Base-by-base conservation (phyloP, 2,329 filamentous ascomycete species). In the Paecilomyces fulvus region DNA sequence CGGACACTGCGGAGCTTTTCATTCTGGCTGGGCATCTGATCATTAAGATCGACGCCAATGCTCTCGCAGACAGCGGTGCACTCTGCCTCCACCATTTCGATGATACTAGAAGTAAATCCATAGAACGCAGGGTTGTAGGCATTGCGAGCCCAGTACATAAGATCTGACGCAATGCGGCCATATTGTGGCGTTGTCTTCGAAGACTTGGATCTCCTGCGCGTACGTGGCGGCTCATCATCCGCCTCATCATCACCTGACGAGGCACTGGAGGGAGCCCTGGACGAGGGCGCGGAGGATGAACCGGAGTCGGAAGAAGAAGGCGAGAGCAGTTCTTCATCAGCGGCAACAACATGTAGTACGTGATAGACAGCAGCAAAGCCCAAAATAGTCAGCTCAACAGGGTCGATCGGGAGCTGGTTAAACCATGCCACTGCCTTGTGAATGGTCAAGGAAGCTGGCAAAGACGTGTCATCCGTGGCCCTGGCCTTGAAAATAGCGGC, bases 401-500 rank as follows among this genome's bases (percentile, higher is more conserved):
- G 72, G 57, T 76, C 72, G n/a, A 75, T 66, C 2, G 73, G 70
- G 17, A 76, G 60, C 52, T 70, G 64, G 55, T 73, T 75, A 59
- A 76, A 75, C 67, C 72, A 71, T n/a, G 65, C 64, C 31, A 73
- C 69, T 11, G 73, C 74, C 54, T 70, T 74, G n/a, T 72, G 65
- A 28, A 72, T 65, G 1, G 71, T 75, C 51, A 75, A 69, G 1
- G 66, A 67, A 9, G 69, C 61, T 0, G 73, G 72, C 1, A 73
- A 59, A 23, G 67, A 65, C 0, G 59, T 63, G 33, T 70, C 68
- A 10, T 60, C 68, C 3, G 63, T 65, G 7, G 66, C 58, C 65
- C 75, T 65, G 5, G 68, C 69, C 3, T 75, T 73, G 49, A 79
- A 68, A 9, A 84, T 76, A 3, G 77, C 75, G 1, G 82, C 77